Evolutionary conservation across 768 basidiomycete species (phyloP).

Genomic region (Dacryopinax spathularia): DNA sequence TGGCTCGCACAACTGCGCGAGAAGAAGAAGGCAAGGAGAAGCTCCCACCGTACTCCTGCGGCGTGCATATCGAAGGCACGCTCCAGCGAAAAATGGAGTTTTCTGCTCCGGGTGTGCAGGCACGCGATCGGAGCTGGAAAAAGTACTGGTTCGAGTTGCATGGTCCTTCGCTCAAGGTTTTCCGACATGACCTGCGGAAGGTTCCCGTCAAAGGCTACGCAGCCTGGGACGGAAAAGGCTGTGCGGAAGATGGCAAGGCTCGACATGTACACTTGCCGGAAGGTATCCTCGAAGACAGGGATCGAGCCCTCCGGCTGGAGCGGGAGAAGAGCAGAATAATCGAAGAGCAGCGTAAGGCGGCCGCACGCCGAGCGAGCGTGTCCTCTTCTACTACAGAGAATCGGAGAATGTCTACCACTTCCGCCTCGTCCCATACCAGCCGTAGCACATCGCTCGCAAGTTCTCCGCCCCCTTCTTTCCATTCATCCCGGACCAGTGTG

Average conservation of each 20-base stretch:
- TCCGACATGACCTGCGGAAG: constrained; percentile 28
- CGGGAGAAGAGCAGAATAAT: neutral
- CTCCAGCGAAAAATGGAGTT: constrained; percentile 95
- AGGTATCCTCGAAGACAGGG: neutral
- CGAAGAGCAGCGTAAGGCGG: neutral
- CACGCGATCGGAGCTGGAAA: constrained; percentile 85
- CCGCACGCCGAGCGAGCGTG: constrained; percentile 5
- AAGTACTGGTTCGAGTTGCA: constrained; percentile 77
- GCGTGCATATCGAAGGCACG: constrained; percentile 61
- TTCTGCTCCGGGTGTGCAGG: constrained; percentile 63
- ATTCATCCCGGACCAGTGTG: neutral
- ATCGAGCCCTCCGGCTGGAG: neutral
- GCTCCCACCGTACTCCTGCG: constrained; percentile 71
- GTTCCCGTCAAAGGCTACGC: constrained; percentile 34
- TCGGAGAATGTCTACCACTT: neutral
- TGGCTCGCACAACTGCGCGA: constrained; percentile 22
- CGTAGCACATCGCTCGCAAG: neutral
- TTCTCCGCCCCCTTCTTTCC: constrained; percentile 3
- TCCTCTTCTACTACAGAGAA: constrained; percentile 1
- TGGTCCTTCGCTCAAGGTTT: constrained; percentile 73
- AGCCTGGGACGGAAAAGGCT: constrained; percentile 17
- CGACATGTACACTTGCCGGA: constrained; percentile 13
- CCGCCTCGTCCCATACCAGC: constrained; percentile 4
- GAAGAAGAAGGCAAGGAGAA: constrained; percentile 69
- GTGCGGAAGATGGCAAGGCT: constrained; percentile 1